Evolutionary conservation across 2,329 filamentous ascomycete genomes (phyloP).

Genomic region (Cladobotryum mycophilum): DNA sequence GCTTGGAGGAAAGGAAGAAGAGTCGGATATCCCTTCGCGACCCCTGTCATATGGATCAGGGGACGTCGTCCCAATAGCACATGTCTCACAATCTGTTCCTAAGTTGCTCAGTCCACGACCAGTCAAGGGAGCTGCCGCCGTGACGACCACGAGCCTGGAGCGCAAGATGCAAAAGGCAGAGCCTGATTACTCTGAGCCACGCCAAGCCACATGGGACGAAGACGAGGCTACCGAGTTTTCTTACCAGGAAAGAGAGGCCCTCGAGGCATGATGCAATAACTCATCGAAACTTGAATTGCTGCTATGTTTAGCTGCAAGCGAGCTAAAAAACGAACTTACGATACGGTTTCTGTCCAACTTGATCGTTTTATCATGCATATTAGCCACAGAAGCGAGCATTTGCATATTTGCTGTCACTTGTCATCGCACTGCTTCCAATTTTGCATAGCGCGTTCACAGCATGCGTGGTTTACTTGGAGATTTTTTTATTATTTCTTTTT

Average conservation of each 20-base stretch:
- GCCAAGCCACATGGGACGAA: not conserved
- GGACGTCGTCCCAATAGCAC: conserved; percentile 23
- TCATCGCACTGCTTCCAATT: not conserved
- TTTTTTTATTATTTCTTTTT: not conserved
- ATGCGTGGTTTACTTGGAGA: conserved; percentile 3
- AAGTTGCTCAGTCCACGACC: conserved; percentile 36
- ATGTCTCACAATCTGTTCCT: conserved; percentile 20
- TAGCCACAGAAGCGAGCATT: too few relatives aligned
- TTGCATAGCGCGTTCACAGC: conserved; percentile 7
- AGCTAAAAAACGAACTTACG: too few relatives aligned
- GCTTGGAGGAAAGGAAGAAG: conserved; percentile 34
- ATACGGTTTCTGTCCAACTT: too few relatives aligned
- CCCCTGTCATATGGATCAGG: conserved; percentile 50
- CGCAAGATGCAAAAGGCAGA: conserved; percentile 19
- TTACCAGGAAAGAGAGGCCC: not conserved
- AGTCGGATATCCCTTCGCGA: conserved; percentile 40
- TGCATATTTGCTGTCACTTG: too few relatives aligned
- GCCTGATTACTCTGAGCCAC: not conserved
- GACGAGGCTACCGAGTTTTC: not conserved
- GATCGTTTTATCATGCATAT: too few relatives aligned
- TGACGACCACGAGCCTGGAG: conserved; percentile 27
- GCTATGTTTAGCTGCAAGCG: too few relatives aligned
- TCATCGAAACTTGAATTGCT: too few relatives aligned
- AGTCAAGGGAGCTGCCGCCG: conserved; percentile 30
- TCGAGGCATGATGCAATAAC: not conserved